Base-by-base conservation (phyloP, 139 green algal genomes). In the Desmodesmus armatus region DNA sequence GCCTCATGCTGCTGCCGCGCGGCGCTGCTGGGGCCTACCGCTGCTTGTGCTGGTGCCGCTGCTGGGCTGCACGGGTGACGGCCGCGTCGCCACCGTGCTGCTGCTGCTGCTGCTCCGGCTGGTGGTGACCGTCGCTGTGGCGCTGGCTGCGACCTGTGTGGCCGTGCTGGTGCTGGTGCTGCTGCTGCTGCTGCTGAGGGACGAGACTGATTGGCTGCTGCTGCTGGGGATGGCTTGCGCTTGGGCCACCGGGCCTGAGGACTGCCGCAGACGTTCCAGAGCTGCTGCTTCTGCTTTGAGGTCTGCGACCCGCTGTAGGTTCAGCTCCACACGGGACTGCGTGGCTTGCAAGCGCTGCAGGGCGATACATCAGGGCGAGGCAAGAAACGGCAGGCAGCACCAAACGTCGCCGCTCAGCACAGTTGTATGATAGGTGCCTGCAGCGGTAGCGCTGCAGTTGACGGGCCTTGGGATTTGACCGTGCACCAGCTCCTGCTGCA, bases 271-370 rank as follows among this genome's bases (percentile, higher is more conserved):
- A 21, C n/a, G 35, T 43, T 83, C 51, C n/a, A 87, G n/a, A 3
- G 83, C 78, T 67, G 89, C 88, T 47, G 93, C 91, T 55, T 96
- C 93, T 41, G 89, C 85, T 79, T 95, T 96, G 9, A 98, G 90
- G 49, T 94, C 85, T n/a, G 90, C 88, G 13, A 98, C 89, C 39
- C 93, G 92, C 19, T 88, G 60, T 31, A 98, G 66, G 87, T 97
- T 97, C 49, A 92, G 78, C 29, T 94, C 82, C 25, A 98, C 91
- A 5, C 92, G 89, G 2, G 76, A 66, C 83, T 95, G 87, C 0
- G 92, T 94, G 15, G 74, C 40, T 2, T 80, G 21, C 35, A 95
- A 85, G 37, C 53, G 90, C 80, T n/a, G n/a, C 3, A 92, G n/a
- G n/a, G n/a, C n/a, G n/a, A n/a, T n/a, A n/a, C 94, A 17, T 85